A percentile compares a stretch with the other conserved stretches of the same genome.
phyloP scores from a whole-genome alignment of 345 rosid species.

The Murraya paniculata region DNA sequence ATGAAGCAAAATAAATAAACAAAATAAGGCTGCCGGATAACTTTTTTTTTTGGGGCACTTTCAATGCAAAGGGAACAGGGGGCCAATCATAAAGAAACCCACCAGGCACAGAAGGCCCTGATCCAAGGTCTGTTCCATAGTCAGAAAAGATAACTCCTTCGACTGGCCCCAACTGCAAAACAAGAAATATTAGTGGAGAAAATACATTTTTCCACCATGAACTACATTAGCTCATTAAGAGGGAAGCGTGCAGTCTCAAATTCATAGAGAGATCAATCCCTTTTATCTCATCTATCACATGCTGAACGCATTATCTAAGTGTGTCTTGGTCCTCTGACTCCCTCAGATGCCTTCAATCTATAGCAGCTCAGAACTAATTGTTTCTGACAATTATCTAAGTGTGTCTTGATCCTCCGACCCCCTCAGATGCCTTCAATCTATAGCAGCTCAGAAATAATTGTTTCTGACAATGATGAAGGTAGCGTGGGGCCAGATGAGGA shows the following conservation, averaged over 20 bases:
- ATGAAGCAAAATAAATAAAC: background rate
- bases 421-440: background rate
- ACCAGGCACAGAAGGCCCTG: conserved; percentile 89
- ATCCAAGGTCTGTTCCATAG: conserved; percentile 89
- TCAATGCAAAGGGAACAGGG: background rate
- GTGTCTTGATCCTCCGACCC: background rate
- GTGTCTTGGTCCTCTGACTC: background rate
- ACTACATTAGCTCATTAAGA: background rate
- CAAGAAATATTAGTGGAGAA: background rate
- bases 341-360: background rate
- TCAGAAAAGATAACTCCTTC: conserved; percentile 86
- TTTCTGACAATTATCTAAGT: background rate
- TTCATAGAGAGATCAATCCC: background rate
- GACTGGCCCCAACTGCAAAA: conserved; percentile 75
- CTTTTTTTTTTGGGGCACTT: too few relatives aligned
- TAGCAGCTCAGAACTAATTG: background rate
- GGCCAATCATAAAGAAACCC: conserved; percentile 19
- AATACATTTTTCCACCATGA: background rate
- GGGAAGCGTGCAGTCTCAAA: background rate
- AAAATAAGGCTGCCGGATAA: background rate
- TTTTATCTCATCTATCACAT: background rate
- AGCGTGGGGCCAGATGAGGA: background rate
- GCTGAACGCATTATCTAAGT: background rate
- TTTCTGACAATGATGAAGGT: background rate
- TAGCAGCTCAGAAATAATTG: background rate